phyloP scores from a whole-genome alignment of 2,329 filamentous ascomycete species.

The Xylariaceae sp. region DNA sequence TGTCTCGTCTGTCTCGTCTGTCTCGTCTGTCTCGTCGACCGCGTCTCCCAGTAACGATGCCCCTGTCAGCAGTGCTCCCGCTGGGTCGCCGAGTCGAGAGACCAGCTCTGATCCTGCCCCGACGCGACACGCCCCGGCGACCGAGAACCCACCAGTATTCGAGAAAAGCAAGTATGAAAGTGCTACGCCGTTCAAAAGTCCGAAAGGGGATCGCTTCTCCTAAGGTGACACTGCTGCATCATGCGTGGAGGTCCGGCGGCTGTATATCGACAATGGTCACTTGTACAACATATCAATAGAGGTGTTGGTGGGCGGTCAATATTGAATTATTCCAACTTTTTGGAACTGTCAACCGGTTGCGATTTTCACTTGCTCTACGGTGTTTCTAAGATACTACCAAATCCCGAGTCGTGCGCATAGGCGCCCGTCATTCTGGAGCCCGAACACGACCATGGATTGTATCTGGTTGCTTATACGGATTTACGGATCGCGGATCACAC shows the following conservation, averaged over 20 bases:
- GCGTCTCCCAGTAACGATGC: conserved; percentile 23
- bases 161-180: conserved; percentile 93
- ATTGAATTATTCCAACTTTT: conserved; percentile 8
- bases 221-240: conserved; percentile 30
- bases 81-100: conserved; percentile 64
- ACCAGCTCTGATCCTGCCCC: conserved; percentile 76
- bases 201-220: conserved; percentile 82
- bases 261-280: conserved; percentile 4
- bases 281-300: conserved; percentile 11
- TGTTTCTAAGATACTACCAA: too few species aligned
- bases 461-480: too few species aligned
- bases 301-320: conserved; percentile 1
- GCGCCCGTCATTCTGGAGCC: background rate
- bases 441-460: background rate
- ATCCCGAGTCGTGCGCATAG: background rate
- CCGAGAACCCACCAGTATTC: conserved; percentile 57
- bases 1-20: conserved; percentile 26
- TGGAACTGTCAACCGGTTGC: background rate
- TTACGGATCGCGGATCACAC: too few species aligned
- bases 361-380: background rate
- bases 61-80: conserved; percentile 54
- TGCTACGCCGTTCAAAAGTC: conserved; percentile 65
- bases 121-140: conserved; percentile 72
- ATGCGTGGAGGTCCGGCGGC: conserved; percentile 1
- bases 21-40: conserved; percentile 24